phyloP scores from a whole-genome alignment of 768 basidiomycete genomes.

The Kwoniella dejecticola region DNA sequence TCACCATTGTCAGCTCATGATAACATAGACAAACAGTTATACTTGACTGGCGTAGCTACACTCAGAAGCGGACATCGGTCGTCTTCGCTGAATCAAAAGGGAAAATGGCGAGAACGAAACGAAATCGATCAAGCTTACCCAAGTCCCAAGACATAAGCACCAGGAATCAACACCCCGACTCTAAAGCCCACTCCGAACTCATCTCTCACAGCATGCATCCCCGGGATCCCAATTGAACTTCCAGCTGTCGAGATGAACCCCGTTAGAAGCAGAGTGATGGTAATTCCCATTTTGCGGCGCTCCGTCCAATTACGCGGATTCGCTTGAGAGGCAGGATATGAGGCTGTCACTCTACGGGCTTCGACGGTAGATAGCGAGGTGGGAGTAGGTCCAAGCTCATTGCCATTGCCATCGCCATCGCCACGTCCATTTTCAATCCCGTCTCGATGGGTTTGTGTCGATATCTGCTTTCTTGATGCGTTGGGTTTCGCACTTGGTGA shows the following conservation, averaged over 20 bases:
- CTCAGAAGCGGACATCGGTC: no score
- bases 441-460: neutral
- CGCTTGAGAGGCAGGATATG: conserved; percentile 26
- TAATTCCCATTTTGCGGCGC: conserved; percentile 35
- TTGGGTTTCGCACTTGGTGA: neutral
- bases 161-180: conserved; percentile 37
- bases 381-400: neutral
- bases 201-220: conserved; percentile 38
- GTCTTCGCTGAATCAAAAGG: no score
- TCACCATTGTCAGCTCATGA: neutral
- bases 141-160: conserved; percentile 48
- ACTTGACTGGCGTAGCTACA: no score
- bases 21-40: no score
- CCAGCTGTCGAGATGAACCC: conserved; percentile 48
- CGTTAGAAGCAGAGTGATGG: conserved; percentile 36
- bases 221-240: conserved; percentile 42
- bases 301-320: conserved; percentile 43
- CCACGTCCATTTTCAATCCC: neutral
- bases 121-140: conserved; percentile 36
- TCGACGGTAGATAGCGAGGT: conserved; percentile 6
- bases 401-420: neutral
- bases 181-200: conserved; percentile 45
- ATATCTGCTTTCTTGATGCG: neutral
- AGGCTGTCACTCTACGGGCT: neutral
- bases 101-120: no score